These are phyloP conservation scores for Skeletonema menzelii DNA, from an alignment of 108 stramenopile genomes.

Conservation along the genomic window DNA sequence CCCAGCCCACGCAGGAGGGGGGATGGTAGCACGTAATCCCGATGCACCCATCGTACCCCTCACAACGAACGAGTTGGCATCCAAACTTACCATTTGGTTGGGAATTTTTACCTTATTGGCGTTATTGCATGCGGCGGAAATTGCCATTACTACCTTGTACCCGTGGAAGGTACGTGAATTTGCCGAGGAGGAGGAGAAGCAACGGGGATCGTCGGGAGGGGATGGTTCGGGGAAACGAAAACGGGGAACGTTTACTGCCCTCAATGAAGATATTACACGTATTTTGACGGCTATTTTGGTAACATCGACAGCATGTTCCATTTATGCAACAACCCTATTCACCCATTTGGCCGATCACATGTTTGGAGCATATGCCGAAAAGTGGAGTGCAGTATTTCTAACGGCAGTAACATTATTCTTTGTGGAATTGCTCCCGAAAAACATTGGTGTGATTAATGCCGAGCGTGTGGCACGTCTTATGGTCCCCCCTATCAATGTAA, in stretches of 20 bases:
- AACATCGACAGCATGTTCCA: slow-evolving; percentile 88
- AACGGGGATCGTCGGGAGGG: background rate
- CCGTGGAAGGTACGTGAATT: slow-evolving; percentile 97
- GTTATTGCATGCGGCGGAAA: slow-evolving; percentile 91
- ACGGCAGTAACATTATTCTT: slow-evolving; percentile 94
- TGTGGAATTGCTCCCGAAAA: slow-evolving; percentile 95
- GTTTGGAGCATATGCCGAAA: slow-evolving; percentile 83
- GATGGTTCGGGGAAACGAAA: slow-evolving; percentile 11
- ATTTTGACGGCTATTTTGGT: slow-evolving; percentile 95
- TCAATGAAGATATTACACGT: slow-evolving; percentile 94
- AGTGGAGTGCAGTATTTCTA: slow-evolving; percentile 84
- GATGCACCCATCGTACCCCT: slow-evolving; percentile 37
- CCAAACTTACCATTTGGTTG: slow-evolving; percentile 42
- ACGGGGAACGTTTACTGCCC: slow-evolving; percentile 80
- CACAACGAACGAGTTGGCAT: slow-evolving; percentile 40
- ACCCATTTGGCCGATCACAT: slow-evolving; percentile 82
- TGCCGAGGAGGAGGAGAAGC: slow-evolving; percentile 93
- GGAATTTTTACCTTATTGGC: slow-evolving; percentile 71
- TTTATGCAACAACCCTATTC: slow-evolving; percentile 84
- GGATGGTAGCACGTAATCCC: slow-evolving; percentile 34
- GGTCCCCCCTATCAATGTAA: slow-evolving; percentile 86
- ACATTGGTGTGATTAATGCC: slow-evolving; percentile 93
- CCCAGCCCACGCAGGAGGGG: slow-evolving; percentile 18
- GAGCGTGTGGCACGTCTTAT: slow-evolving; percentile 91
- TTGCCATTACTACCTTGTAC: slow-evolving; percentile 96